phyloP scores from a whole-genome alignment of 2,329 filamentous ascomycete species.

The Calonectria hongkongensis region DNA sequence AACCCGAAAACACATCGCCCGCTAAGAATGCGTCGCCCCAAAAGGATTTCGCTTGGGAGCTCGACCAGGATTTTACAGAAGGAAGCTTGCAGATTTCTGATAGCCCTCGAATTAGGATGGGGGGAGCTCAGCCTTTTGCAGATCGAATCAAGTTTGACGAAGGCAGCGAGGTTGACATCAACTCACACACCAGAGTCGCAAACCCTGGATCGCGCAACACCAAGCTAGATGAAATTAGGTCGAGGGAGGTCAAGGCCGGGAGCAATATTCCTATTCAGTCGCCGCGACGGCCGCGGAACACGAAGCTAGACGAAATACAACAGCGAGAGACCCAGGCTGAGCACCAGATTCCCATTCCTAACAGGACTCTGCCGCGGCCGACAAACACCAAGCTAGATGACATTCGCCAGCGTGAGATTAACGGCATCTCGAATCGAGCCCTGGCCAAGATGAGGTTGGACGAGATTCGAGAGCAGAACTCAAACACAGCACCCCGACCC shows the following conservation, averaged over 20 bases:
- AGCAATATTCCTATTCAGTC: slow-evolving; percentile 50
- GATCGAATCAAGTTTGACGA: slow-evolving; percentile 59
- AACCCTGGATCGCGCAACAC: slow-evolving; percentile 62
- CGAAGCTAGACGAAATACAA: slow-evolving; percentile 62
- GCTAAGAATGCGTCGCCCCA: slow-evolving; percentile 63
- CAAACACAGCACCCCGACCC: slow-evolving; percentile 67
- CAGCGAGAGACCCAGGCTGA: slow-evolving; percentile 59
- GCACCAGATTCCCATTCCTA: slow-evolving; percentile 57
- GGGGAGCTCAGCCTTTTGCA: slow-evolving; percentile 59
- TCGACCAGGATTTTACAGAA: slow-evolving; percentile 75
- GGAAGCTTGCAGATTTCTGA: slow-evolving; percentile 73
- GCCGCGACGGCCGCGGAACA: slow-evolving; percentile 50
- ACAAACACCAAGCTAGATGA: slow-evolving; percentile 70
- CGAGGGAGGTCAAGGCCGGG: slow-evolving; percentile 62
- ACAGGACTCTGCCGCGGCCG: slow-evolving; percentile 54
- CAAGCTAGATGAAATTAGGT: slow-evolving; percentile 67
- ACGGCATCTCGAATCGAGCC: slow-evolving; percentile 66
- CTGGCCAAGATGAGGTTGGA: slow-evolving; percentile 70
- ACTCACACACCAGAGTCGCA: slow-evolving; percentile 54
- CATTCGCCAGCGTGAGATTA: slow-evolving; percentile 66
- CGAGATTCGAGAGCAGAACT: slow-evolving; percentile 72
- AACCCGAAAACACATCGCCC: slow-evolving; percentile 18
- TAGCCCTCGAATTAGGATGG: slow-evolving; percentile 71
- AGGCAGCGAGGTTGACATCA: slow-evolving; percentile 55
- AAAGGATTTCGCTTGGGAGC: slow-evolving; percentile 73